Base-by-base conservation (phyloP, 805 yeast genomes). In the Candida koratica region DNA sequence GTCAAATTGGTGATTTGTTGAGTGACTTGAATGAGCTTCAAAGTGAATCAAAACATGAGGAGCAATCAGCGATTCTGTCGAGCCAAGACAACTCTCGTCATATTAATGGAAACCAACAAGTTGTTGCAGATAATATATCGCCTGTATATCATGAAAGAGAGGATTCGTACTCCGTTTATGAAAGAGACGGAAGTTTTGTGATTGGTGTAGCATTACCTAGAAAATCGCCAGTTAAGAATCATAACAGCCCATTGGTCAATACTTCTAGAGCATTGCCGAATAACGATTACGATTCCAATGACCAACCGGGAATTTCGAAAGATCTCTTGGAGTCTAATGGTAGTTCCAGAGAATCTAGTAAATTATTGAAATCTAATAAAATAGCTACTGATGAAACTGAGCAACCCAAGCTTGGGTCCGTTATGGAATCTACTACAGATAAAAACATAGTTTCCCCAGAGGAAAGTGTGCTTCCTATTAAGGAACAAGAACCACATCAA, bases 171-270 rank as follows among this genome's bases (percentile, higher is more conserved):
- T 16, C 41, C 5, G 28, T 27, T 12, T 23, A n/a, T 28, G 41
- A 37, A 24, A 37, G 22, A 14, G 33, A 37, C 12, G 41, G 41
- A 3, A 22, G 29, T 22, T 37, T 37, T 13, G 15, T 37, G 6
- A 23, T 37, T 17, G 41, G 41, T 4, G 24, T 32, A 8, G 36
- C 41, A 13, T 23, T 25, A 9, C 41, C 41, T 5, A 32, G 31
- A 23, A 27, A n/a, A 6, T 27, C 41, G n/a, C 35, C 32, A 24
- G 5, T 3, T 4, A 25, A 23, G 18, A 22, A 14, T 23, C 17
- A 13, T 11, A 35, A 28, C 13, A 31, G 27, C 16, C 23, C 34
- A 3, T 20, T 23, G 11, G 23, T 24, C 14, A 23, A 24, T n/a
- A 23, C 17, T 12, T 22, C 34, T 11, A 32, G 28, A 17, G 34